These are phyloP conservation scores for Phyllostachys edulis DNA, from an alignment of 176 grass and related monocot species.

Conservation along the genomic window DNA sequence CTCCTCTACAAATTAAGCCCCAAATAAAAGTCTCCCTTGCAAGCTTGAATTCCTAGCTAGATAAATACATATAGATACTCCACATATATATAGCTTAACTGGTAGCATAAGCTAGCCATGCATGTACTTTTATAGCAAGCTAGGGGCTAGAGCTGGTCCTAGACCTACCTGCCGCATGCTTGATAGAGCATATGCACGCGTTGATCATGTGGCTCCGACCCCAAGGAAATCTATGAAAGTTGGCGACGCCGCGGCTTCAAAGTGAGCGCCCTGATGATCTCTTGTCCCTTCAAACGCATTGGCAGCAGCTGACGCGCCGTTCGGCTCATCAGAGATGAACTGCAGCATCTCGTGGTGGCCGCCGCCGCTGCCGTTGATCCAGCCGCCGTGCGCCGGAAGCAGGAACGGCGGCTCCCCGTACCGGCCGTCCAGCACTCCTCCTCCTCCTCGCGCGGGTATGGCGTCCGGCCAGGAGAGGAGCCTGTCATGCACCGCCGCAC, in stretches of 20 bases:
- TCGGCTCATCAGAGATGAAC: neutral
- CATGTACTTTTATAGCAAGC: slow-evolving; percentile 7
- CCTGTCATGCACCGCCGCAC: neutral
- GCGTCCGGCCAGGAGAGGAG: slow-evolving; percentile 16
- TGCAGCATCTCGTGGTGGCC: slow-evolving; percentile 22
- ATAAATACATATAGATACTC: neutral
- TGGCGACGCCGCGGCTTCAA: slow-evolving; percentile 36
- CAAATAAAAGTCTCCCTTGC: neutral
- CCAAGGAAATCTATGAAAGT: slow-evolving; percentile 96
- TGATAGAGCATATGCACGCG: neutral
- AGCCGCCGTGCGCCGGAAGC: neutral
- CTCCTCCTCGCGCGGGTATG: neutral
- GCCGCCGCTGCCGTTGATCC: neutral
- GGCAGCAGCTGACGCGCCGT: neutral
- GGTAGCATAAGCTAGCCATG: neutral
- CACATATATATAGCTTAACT: neutral
- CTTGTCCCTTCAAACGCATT: slow-evolving; percentile 24
- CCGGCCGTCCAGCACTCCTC: neutral
- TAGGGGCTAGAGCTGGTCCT: slow-evolving; percentile 9
- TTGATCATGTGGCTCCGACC: slow-evolving; percentile 74
- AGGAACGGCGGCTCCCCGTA: slow-evolving; percentile 24
- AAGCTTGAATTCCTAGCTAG: neutral
- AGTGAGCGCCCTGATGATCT: slow-evolving; percentile 18
- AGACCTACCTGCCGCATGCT: slow-evolving; percentile 34
- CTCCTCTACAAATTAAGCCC: slow-evolving; percentile 27